A percentile compares a stretch with the other conserved stretches of the same genome.
phyloP scores from a whole-genome alignment of 805 yeast genomes.

The Myxozyma melibiosi region DNA sequence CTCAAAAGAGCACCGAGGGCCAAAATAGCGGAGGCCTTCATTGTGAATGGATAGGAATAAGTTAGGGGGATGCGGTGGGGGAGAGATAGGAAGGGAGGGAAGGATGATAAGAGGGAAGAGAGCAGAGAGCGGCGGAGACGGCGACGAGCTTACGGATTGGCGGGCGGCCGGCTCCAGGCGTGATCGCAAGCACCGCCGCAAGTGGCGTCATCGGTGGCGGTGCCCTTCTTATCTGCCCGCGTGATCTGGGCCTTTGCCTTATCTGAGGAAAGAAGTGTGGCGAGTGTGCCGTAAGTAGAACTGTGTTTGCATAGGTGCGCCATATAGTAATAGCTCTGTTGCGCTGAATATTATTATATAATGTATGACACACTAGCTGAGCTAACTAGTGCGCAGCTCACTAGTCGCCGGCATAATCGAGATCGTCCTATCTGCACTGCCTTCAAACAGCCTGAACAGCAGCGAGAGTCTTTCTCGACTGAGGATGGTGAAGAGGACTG shows the following conservation, averaged over 20 bases:
- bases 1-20: slow-evolving; percentile 30
- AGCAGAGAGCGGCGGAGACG: neutral
- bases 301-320: too few species aligned
- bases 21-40: slow-evolving; percentile 32
- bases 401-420: too few species aligned
- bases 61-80: neutral
- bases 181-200: slow-evolving; percentile 3
- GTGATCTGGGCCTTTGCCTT: neutral
- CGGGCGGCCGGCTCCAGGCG: slow-evolving; percentile 5
- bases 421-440: too few species aligned
- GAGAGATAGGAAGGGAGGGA: neutral
- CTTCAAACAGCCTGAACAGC: too few species aligned
- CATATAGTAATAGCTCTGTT: too few species aligned
- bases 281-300: too few species aligned
- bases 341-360: too few species aligned
- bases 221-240: neutral
- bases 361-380: too few species aligned
- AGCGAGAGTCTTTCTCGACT: too few species aligned
- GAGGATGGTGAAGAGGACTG: too few species aligned
- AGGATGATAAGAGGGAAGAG: neutral
- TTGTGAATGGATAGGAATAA: slow-evolving; percentile 3
- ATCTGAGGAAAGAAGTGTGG: too few species aligned
- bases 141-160: slow-evolving; percentile 4
- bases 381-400: too few species aligned
- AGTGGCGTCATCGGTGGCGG: slow-evolving; percentile 4